Evolutionary conservation across 345 rosid species (phyloP).

Genomic region (Acer negundo): DNA sequence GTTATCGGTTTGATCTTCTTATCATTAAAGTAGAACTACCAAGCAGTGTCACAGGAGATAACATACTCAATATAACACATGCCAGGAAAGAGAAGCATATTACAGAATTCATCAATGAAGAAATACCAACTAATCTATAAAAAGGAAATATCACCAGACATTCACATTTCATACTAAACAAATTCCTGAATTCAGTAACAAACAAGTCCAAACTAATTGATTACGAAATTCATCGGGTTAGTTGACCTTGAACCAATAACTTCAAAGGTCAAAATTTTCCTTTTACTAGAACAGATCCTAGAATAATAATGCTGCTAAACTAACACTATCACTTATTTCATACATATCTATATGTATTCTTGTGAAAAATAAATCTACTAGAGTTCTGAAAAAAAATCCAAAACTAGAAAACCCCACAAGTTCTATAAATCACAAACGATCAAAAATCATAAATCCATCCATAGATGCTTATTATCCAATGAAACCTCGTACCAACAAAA

Average conservation of each 20-base stretch:
- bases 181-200: background rate
- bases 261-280: background rate
- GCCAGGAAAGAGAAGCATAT: too few species aligned
- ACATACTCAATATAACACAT: background rate
- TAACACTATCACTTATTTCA: too few species aligned
- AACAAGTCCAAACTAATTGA: background rate
- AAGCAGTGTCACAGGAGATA: background rate
- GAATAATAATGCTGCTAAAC: background rate
- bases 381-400: background rate
- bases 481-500: background rate
- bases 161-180: constrained; percentile 2
- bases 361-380: background rate
- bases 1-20: background rate
- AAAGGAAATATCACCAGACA: background rate
- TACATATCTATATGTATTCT: background rate
- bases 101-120: background rate
- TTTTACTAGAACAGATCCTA: background rate
- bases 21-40: background rate
- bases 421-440: background rate
- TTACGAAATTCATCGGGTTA: background rate
- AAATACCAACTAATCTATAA: background rate
- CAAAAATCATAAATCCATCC: background rate
- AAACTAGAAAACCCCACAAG: background rate
- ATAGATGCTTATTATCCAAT: background rate
- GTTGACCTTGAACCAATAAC: background rate